Evolutionary conservation across 2,329 filamentous ascomycete genomes (phyloP), one percentile per base, ranked within the genome.

Genomic region (Fusarium anguioides): DNA sequence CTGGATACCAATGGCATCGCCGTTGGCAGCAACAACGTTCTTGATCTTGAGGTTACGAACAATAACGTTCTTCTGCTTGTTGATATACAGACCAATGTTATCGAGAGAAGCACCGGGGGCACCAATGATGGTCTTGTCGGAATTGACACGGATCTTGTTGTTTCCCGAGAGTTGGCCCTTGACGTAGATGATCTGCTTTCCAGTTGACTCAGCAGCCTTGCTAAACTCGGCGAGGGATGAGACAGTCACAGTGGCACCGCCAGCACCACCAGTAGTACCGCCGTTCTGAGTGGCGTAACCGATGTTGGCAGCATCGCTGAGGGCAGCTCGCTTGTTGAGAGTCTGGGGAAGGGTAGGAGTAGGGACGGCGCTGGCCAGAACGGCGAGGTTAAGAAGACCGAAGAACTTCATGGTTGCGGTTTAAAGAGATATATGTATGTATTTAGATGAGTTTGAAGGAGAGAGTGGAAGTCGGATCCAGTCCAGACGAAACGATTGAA

Each of bases 1-100:
- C 75, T 89, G 84, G 60, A 89, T 85, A 64, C 82, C 84, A 67
- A 90, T 84, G 58, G 84, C 86, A 69, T 90, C 88, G 20, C 87
- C 87, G 63, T 84, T 82, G 24, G 76, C 75, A 11, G 87, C 87
- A 21, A 52, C 48, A 29, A 88, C 86, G 72, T 87, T 84, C 62
- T 82, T 77, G 69, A 89, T 87, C 62, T 82, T 83, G 61, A 90
- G 74, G 81, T 90, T 90, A 33, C 87, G 83, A 65, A 90, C 75
- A 66, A 90, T 89, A 59, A 90, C 85, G 74, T 90, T 90, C 56
- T 76, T 79, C 35, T 80, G 78, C 39, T 79, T 78, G 68, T 83
- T 82, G 76, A 89, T 80, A 64, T 83, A 82, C 51, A 88, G 76
- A 24, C 86, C 86, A 47, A 84, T 72, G 29, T 83, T 82, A 29